Evolutionary conservation across 2,329 filamentous ascomycete species (phyloP).

Genomic region (Hymenotorrendiella dingleyae): DNA sequence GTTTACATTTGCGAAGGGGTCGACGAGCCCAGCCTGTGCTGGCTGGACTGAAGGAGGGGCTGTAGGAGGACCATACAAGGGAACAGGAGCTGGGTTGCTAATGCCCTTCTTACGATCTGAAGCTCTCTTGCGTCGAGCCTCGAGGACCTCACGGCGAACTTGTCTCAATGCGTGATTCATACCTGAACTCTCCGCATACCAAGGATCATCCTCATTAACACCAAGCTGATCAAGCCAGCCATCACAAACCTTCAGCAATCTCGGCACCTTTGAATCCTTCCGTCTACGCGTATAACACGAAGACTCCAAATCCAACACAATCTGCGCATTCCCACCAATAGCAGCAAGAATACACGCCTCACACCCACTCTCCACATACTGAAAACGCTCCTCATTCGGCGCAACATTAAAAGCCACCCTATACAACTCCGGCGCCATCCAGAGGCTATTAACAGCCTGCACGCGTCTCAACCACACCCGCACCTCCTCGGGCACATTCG

Average conservation of each 20-base stretch:
- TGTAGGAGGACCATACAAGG: too few species aligned
- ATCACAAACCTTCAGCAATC: conserved; percentile 17
- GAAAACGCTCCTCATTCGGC: conserved; percentile 28
- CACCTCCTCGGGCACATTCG: background rate
- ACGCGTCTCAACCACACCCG: conserved; percentile 1
- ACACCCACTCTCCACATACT: conserved; percentile 35
- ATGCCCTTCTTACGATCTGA: background rate
- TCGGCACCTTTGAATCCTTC: conserved; percentile 4
- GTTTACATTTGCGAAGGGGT: background rate
- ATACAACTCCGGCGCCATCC: conserved; percentile 36
- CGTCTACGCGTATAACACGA: conserved; percentile 36
- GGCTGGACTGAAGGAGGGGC: background rate
- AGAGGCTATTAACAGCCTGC: conserved; percentile 22
- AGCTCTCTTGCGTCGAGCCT: background rate
- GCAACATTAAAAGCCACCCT: conserved; percentile 28
- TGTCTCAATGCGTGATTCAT: conserved; percentile 1
- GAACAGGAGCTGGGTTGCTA: too few species aligned
- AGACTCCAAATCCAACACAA: conserved; percentile 42
- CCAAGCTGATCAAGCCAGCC: conserved; percentile 15
- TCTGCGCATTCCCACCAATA: conserved; percentile 38
- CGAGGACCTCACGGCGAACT: background rate
- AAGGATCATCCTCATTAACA: background rate
- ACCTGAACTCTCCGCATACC: background rate
- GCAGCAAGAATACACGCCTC: conserved; percentile 48
- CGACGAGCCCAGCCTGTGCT: background rate